Percentiles rank a stretch among this genome's conserved stretches.
phyloP scores from a whole-genome alignment of 257 asterid genomes.

The Buddleja alternifolia region DNA sequence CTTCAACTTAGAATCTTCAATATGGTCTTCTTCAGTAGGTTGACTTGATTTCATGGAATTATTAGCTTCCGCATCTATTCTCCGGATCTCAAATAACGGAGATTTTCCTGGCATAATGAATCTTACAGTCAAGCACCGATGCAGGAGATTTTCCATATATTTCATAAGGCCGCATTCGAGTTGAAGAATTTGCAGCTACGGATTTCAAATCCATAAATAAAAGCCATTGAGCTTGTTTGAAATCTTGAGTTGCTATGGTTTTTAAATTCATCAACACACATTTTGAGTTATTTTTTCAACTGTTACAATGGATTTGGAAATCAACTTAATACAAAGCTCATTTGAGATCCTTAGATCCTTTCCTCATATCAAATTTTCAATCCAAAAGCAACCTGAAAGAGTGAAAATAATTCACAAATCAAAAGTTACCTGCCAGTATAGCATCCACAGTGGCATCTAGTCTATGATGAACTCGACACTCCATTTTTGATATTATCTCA shows the following conservation, averaged over 20 bases:
- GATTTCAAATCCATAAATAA: too few species aligned
- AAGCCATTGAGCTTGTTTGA: too few species aligned
- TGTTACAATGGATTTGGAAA: too few species aligned
- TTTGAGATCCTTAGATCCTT: too few species aligned
- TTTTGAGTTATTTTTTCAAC: too few species aligned
- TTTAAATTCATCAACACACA: too few species aligned
- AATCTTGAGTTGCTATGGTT: too few species aligned
- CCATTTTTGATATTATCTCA: slow-evolving; percentile 89
- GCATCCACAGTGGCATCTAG: slow-evolving; percentile 94
- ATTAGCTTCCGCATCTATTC: slow-evolving; percentile 49
- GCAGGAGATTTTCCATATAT: slow-evolving; percentile 1
- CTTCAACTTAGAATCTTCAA: slow-evolving; percentile 34
- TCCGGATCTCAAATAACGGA: slow-evolving; percentile 79
- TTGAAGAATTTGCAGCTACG: too few species aligned
- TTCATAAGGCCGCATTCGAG: too few species aligned
- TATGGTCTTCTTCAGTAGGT: slow-evolving; percentile 30
- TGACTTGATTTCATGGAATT: slow-evolving; percentile 31
- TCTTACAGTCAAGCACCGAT: slow-evolving; percentile 30
- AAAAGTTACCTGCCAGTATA: slow-evolving; percentile 67
- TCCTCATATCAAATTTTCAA: too few species aligned
- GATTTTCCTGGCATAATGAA: slow-evolving; percentile 61
- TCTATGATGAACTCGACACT: slow-evolving; percentile 90
- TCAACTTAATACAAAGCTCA: too few species aligned
- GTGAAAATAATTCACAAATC: neutral
- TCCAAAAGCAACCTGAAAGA: too few species aligned